A percentile compares a stretch with the other conserved stretches of the same genome.
Conservation (phyloP, 2,329 filamentous ascomycete genomes). For the Colletotrichum chlorophyti region DNA sequence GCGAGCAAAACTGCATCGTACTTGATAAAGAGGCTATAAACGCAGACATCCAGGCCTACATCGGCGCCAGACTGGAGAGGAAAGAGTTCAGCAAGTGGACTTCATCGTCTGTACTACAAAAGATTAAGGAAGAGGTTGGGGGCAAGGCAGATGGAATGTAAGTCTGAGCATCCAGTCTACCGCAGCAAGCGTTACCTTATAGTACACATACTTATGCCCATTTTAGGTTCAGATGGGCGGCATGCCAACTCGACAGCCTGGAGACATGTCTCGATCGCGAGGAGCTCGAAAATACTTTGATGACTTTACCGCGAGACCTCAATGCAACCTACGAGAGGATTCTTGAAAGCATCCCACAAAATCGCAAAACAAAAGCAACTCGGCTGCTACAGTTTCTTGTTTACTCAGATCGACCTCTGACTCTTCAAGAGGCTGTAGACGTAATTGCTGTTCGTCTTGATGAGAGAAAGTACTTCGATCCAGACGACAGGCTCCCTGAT, state of each 20-base stretch:
- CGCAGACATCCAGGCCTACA: conserved; percentile 6
- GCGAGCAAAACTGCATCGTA: neutral
- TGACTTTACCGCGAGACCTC: neutral
- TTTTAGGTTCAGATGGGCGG: neutral
- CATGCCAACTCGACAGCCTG: neutral
- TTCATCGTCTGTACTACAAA: neutral
- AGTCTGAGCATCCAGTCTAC: neutral
- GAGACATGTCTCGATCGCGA: neutral
- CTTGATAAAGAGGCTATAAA: neutral
- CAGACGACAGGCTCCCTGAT: conserved; percentile 3
- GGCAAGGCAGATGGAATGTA: neutral
- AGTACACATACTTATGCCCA: neutral
- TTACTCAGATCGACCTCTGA: conserved; percentile 26
- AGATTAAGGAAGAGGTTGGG: neutral
- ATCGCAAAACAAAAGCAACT: conserved; percentile 20
- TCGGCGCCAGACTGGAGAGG: neutral
- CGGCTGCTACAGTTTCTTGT: conserved; percentile 34
- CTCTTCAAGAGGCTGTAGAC: conserved; percentile 30
- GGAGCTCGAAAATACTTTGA: neutral
- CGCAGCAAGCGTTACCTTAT: neutral
- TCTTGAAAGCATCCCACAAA: conserved; percentile 21
- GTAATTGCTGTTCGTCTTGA: conserved; percentile 32
- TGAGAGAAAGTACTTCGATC: conserved; percentile 21
- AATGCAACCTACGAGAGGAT: neutral
- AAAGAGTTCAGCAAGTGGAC: neutral